A percentile compares a stretch with the other conserved stretches of the same genome.
These are phyloP conservation scores for Eucalyptus pumila DNA, from an alignment of 345 rosid species.

Conservation along the genomic window DNA sequence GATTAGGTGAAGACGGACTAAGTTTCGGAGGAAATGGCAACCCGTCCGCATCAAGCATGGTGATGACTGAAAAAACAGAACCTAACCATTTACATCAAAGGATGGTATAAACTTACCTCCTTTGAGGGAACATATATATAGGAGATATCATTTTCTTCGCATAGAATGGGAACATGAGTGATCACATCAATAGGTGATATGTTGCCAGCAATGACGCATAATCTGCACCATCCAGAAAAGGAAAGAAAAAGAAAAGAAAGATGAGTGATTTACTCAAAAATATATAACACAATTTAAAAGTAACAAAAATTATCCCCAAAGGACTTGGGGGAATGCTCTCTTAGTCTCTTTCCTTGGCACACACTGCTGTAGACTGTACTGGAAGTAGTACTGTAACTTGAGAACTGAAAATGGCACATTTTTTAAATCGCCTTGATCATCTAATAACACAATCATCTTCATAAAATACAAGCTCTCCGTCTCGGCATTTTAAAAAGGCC, in stretches of 20 bases:
- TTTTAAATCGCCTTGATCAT: neutral
- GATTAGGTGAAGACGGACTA: neutral
- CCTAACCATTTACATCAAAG: neutral
- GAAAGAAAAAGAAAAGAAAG: neutral
- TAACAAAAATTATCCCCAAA: neutral
- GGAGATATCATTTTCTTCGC: constrained; percentile 81
- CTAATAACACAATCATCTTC: neutral
- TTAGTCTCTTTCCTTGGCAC: neutral
- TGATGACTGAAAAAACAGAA: neutral
- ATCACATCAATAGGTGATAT: constrained; percentile 97
- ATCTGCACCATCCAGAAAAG: constrained; percentile 20
- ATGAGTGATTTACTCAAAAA: neutral
- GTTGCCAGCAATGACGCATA: constrained; percentile 94
- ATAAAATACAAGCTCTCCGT: neutral
- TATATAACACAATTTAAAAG: neutral
- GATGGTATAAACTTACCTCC: constrained; percentile 42
- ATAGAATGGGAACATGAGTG: constrained; percentile 85
- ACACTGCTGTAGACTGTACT: neutral
- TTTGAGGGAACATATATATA: constrained; percentile 80
- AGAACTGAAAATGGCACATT: neutral
- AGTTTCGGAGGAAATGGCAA: neutral
- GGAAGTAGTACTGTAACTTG: neutral
- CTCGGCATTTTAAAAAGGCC: neutral
- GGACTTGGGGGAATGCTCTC: neutral
- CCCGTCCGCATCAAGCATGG: neutral